Evolutionary conservation across 169 alveolate species (phyloP).

Genomic region (Plasmodium cynomolgi): DNA sequence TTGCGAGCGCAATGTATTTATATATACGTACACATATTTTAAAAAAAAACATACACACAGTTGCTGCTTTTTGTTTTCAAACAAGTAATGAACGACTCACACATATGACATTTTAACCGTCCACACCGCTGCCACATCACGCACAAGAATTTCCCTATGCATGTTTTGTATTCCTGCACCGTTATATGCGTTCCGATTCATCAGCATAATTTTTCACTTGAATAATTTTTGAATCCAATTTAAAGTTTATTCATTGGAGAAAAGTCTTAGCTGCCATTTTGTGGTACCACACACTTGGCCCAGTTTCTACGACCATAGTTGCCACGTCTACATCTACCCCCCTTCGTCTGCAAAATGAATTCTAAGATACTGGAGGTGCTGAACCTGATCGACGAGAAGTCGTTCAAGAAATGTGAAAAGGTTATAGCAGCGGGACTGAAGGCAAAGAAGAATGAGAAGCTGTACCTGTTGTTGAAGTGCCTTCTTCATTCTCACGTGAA

Average conservation of each 20-base stretch:
- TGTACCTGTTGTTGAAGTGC: constrained; percentile 35
- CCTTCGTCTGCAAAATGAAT: constrained; percentile 15
- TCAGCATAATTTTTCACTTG: background rate
- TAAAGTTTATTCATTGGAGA: background rate
- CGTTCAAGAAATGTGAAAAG: constrained; percentile 53
- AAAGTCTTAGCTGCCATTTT: background rate
- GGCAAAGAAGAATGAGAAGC: constrained; percentile 45
- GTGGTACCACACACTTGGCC: background rate
- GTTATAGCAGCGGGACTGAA: constrained; percentile 30
- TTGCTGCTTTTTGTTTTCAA: background rate
- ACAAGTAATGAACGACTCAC: background rate
- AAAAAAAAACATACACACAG: background rate
- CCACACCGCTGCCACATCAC: background rate
- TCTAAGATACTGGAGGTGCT: constrained; percentile 47
- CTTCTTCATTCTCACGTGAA: constrained; percentile 43
- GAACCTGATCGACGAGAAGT: constrained; percentile 49
- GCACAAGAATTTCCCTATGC: background rate
- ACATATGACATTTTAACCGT: background rate
- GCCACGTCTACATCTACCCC: background rate
- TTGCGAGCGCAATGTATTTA: background rate
- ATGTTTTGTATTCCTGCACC: background rate
- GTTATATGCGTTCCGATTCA: background rate
- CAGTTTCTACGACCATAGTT: background rate
- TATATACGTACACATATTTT: background rate
- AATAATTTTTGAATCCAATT: background rate